Evolutionary conservation across 345 rosid genomes (phyloP), one percentile per base, ranked within the genome.

Genomic region (Eucalyptus guilfoylei): DNA sequence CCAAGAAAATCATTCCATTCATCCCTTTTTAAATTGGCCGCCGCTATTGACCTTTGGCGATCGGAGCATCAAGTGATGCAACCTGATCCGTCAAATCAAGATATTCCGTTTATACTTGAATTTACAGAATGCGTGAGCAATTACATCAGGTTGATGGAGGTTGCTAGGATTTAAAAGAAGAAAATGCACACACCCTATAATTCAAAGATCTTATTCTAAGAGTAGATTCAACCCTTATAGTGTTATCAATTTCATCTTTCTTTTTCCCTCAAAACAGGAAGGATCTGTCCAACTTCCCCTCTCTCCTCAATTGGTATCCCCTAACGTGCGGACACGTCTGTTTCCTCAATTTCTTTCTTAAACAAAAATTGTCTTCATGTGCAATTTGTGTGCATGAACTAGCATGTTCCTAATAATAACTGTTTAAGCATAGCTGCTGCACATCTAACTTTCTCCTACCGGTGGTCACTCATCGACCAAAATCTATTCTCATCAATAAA

Each of bases 1-100:
- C 83, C 28, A 12, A 37, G 21, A 19, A 37, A 76, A 37, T 37
- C 28, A 55, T 55, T 5, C 45, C 83, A 3, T 76, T 37, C 28
- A 26, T 40, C 13, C 47, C 9, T 44, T 76, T 37, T 23, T 44
- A 1, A 11, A 40, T 21, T 1, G 47, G 47, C 30, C 47, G 47
- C 1, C 3, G 1, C 47, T 76, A 11, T 76, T 76, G 85, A 40
- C 85, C 30, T 40, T 76, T 23, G 8, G 28, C 10, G 6, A 76
- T 76, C 3, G 47, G 14, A 76, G 47, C 85, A 40, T 76, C 47
- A 21, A 1, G 85, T 26, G 28, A 23, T 1, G 3, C 45, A 40
- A 40, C 0, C 2, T 6, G 15, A 30, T 3, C 1, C 4, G 0
- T 44, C 28, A 1, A 11, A 76, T 16, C 76, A 2, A n/a, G 21